phyloP scores from a whole-genome alignment of 2,329 filamentous ascomycete species.

The Apiospora sp. region DNA sequence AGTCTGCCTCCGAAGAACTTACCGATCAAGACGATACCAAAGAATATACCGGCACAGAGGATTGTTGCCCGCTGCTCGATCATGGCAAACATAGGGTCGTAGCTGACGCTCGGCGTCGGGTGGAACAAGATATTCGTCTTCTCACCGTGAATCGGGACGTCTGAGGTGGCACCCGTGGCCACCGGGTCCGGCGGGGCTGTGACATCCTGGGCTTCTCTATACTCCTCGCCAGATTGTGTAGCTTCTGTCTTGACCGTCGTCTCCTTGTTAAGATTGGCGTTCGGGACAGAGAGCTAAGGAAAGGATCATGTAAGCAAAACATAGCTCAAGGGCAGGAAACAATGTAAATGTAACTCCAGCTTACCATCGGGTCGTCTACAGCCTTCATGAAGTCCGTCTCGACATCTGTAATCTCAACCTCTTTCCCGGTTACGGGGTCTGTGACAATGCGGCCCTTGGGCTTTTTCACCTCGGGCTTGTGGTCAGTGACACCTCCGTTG shows the following conservation, averaged over 20 bases:
- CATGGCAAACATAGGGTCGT: conserved; percentile 83
- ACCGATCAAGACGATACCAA: conserved; percentile 79
- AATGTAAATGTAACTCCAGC: conserved; percentile 54
- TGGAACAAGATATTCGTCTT: conserved; percentile 97
- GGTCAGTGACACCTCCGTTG: conserved; percentile 48
- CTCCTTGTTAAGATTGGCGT: conserved; percentile 82
- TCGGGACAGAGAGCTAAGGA: conserved; percentile 79
- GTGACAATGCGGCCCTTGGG: conserved; percentile 71
- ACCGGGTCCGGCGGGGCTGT: conserved; percentile 91
- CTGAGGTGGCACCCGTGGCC: conserved; percentile 81
- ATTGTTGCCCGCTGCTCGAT: conserved; percentile 79
- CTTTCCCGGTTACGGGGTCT: conserved; percentile 86
- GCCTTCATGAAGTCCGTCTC: conserved; percentile 72
- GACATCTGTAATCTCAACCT: conserved; percentile 87
- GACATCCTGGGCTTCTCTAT: conserved; percentile 85
- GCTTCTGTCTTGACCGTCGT: conserved; percentile 77
- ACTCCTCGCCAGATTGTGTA: conserved; percentile 78
- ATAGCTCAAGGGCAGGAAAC: too few species aligned
- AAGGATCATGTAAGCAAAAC: background rate
- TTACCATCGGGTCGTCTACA: conserved; percentile 69
- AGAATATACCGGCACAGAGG: conserved; percentile 74
- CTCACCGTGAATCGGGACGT: conserved; percentile 94
- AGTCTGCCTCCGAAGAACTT: conserved; percentile 81
- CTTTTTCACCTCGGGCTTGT: conserved; percentile 48
- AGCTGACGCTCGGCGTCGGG: conserved; percentile 88